Evolutionary conservation across 495 filamentous ascomycete species (phyloP).

Genomic region (Podospora bellae-mahoneyi): DNA sequence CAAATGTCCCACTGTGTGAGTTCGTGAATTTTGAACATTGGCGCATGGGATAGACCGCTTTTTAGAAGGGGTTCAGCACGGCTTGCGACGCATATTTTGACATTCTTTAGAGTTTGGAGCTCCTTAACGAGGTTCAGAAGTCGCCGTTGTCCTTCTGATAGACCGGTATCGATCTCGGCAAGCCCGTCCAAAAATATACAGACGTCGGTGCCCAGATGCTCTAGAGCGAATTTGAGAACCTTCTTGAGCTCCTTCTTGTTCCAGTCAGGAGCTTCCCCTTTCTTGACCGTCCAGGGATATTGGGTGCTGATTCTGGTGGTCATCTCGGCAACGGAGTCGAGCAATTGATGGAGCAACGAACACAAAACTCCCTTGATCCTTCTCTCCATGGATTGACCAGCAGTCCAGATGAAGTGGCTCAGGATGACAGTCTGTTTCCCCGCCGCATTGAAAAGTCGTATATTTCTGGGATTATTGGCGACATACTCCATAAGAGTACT

Average conservation of each 20-base stretch:
- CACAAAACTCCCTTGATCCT: conserved; percentile 17
- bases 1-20: neutral
- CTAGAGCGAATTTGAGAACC: neutral
- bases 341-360: conserved; percentile 15
- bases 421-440: no score
- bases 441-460: no score
- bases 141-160: neutral
- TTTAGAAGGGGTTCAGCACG: neutral
- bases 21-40: neutral
- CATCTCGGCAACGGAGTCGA: neutral
- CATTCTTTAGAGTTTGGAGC: neutral
- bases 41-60: neutral
- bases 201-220: neutral
- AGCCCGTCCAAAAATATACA: conserved; percentile 16
- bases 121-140: neutral
- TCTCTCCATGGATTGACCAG: conserved; percentile 13
- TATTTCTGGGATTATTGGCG: no score
- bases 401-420: conserved; percentile 14
- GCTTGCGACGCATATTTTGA: neutral
- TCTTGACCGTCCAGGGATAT: no score
- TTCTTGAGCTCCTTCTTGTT: neutral
- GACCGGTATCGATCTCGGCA: conserved; percentile 12
- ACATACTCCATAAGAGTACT: conserved; percentile 19
- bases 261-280: neutral
- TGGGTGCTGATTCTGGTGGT: neutral